A percentile compares a stretch with the other conserved stretches of the same genome.
These are phyloP conservation scores for Penicillium coprophilum DNA, from an alignment of 495 filamentous ascomycete genomes.

Conservation along the genomic window DNA sequence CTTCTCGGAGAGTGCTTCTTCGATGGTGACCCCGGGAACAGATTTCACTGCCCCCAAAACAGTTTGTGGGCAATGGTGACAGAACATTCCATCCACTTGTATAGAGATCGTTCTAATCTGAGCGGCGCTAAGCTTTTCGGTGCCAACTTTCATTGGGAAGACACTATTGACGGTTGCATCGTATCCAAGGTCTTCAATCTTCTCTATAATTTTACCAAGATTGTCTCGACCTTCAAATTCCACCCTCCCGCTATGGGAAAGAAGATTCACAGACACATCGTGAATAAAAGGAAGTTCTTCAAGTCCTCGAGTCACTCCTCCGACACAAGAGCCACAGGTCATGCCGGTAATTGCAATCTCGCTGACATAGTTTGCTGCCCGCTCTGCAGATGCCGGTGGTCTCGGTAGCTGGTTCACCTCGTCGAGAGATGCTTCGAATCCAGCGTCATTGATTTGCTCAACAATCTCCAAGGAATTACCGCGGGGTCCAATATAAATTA, in stretches of 20 bases:
- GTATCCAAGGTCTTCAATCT: slow-evolving; percentile 80
- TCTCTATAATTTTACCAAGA: slow-evolving; percentile 58
- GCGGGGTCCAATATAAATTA: slow-evolving; percentile 46
- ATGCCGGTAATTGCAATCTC: slow-evolving; percentile 76
- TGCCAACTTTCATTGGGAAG: slow-evolving; percentile 13
- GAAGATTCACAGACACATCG: slow-evolving; percentile 64
- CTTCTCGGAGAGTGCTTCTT: slow-evolving; percentile 47
- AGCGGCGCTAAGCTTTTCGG: slow-evolving; percentile 10
- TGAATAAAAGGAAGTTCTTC: slow-evolving; percentile 62
- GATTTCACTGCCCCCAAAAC: slow-evolving; percentile 54
- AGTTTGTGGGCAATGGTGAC: slow-evolving; percentile 73
- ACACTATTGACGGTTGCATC: slow-evolving; percentile 60
- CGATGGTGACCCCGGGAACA: slow-evolving; percentile 52
- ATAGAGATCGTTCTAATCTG: slow-evolving; percentile 61
- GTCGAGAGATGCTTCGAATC: slow-evolving; percentile 55
- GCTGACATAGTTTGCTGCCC: slow-evolving; percentile 41
- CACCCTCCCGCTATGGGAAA: slow-evolving; percentile 69
- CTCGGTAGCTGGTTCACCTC: slow-evolving; percentile 32
- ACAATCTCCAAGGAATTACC: slow-evolving; percentile 44
- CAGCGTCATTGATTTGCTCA: slow-evolving; percentile 53
- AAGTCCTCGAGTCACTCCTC: slow-evolving; percentile 62
- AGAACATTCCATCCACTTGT: slow-evolving; percentile 81
- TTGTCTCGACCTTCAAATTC: slow-evolving; percentile 58
- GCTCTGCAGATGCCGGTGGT: slow-evolving; percentile 20
- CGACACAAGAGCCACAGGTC: slow-evolving; percentile 78